Percentiles rank a stretch among this genome's conserved stretches.
phyloP scores from a whole-genome alignment of 371 early-diverging fungal species.

The Apophysomyces elegans region DNA sequence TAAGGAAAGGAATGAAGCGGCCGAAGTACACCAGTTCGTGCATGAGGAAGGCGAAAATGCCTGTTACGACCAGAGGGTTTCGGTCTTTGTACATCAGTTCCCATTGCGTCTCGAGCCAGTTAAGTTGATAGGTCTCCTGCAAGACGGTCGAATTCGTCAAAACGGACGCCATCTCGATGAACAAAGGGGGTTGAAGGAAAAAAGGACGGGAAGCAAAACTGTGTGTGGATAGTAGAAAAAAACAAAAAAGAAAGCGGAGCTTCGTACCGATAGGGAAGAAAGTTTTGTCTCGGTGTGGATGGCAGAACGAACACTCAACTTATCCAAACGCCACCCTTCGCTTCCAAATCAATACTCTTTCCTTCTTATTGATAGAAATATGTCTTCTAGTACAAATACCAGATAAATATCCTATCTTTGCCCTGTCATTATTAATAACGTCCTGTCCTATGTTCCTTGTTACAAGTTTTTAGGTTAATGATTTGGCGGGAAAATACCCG shows the following conservation, averaged over 20 bases:
- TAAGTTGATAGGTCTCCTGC: conserved; percentile 19
- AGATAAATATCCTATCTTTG: too few species aligned
- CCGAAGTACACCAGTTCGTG: conserved; percentile 82
- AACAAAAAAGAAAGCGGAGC: conserved; percentile 10
- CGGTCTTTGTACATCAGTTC: conserved; percentile 61
- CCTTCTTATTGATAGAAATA: too few species aligned
- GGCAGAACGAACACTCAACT: too few species aligned
- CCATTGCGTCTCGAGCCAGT: conserved; percentile 47
- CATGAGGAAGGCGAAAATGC: conserved; percentile 63
- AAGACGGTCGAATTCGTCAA: conserved; percentile 11
- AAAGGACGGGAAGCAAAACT: background rate
- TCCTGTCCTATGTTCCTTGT: background rate
- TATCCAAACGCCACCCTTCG: too few species aligned
- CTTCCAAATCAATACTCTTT: too few species aligned
- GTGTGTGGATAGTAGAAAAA: background rate
- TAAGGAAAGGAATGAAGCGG: conserved; percentile 72
- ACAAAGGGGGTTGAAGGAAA: background rate
- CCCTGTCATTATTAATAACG: too few species aligned
- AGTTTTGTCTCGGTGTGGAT: background rate
- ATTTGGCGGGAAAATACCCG: background rate
- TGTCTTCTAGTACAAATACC: too few species aligned
- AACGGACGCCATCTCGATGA: conserved; percentile 4
- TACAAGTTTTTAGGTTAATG: too few species aligned
- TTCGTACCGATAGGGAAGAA: conserved; percentile 4
- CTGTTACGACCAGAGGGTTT: conserved; percentile 71